phyloP scores from a whole-genome alignment of 192 early-diverging fungal species.

The Backusella psychrophila region DNA sequence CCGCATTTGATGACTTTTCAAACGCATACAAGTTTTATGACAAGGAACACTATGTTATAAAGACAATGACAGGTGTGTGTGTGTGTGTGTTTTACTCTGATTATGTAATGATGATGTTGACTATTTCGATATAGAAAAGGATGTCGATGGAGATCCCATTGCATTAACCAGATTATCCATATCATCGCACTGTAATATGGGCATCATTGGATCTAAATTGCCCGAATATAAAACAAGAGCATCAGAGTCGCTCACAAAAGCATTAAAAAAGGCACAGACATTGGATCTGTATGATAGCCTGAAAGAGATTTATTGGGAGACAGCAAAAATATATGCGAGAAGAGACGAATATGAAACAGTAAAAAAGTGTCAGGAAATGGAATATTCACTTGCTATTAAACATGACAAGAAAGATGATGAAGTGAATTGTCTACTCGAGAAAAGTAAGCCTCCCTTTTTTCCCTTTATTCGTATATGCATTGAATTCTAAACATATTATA shows the following conservation, averaged over 20 bases:
- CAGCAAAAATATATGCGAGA: background rate
- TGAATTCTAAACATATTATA: background rate
- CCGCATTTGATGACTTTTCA: constrained; percentile 12
- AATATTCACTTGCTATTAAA: background rate
- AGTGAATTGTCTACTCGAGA: background rate
- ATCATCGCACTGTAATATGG: constrained; percentile 1
- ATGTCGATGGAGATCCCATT: background rate
- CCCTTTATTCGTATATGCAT: background rate
- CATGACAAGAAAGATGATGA: background rate
- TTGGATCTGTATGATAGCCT: background rate
- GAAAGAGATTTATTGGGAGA: background rate
- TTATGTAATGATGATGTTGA: background rate
- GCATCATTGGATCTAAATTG: background rate
- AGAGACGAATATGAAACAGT: background rate
- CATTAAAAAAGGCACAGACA: background rate
- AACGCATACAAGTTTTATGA: constrained; percentile 22
- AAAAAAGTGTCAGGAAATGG: background rate
- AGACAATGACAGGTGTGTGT: background rate
- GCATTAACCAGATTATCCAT: background rate
- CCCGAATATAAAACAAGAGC: background rate
- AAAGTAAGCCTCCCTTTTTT: background rate
- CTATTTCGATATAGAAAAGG: background rate
- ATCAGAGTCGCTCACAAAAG: background rate
- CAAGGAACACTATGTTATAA: constrained; percentile 10
- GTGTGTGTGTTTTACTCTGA: background rate